A percentile compares a stretch with the other conserved stretches of the same genome.
Evolutionary conservation across 1,284 basidiomycete species (phyloP).

Genomic region (Coniferiporia sulphurascens): DNA sequence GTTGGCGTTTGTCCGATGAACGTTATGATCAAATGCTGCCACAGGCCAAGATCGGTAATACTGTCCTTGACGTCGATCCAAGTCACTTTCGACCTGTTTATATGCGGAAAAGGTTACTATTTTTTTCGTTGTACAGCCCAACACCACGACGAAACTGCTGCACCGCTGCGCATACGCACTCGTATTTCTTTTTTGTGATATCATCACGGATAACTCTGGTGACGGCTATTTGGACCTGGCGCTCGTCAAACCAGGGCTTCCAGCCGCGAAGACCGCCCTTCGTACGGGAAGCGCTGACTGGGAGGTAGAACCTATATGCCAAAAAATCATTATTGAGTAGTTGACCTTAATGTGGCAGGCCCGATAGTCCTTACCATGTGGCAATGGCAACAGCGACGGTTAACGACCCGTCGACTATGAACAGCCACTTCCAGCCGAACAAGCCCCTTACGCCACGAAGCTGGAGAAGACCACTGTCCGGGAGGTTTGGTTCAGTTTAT

Average conservation of each 20-base stretch:
- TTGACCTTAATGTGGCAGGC: background rate
- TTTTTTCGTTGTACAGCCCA: background rate
- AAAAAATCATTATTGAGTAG: too few relatives aligned
- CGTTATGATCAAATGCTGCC: conserved; percentile 33
- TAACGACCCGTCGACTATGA: conserved; percentile 35
- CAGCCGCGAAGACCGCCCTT: conserved; percentile 29
- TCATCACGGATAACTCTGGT: conserved; percentile 34
- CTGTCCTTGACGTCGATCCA: conserved; percentile 33
- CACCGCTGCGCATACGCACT: conserved; percentile 23
- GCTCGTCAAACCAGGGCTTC: conserved; percentile 31
- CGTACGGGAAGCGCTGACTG: conserved; percentile 26
- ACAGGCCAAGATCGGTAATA: conserved; percentile 31
- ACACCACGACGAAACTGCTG: background rate
- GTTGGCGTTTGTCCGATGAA: conserved; percentile 33
- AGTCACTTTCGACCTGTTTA: conserved; percentile 28
- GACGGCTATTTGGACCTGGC: conserved; percentile 31
- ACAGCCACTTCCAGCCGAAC: conserved; percentile 39
- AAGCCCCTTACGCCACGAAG: conserved; percentile 31
- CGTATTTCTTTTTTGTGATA: conserved; percentile 32
- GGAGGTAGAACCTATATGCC: conserved; percentile 32
- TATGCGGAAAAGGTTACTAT: background rate
- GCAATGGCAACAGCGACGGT: conserved; percentile 30
- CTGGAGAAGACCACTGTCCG: conserved; percentile 31
- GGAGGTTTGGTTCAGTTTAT: background rate
- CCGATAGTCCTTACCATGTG: conserved; percentile 26